Conservation (phyloP, 441 rosid genomes). For the Adansonia rubrostipa region DNA sequence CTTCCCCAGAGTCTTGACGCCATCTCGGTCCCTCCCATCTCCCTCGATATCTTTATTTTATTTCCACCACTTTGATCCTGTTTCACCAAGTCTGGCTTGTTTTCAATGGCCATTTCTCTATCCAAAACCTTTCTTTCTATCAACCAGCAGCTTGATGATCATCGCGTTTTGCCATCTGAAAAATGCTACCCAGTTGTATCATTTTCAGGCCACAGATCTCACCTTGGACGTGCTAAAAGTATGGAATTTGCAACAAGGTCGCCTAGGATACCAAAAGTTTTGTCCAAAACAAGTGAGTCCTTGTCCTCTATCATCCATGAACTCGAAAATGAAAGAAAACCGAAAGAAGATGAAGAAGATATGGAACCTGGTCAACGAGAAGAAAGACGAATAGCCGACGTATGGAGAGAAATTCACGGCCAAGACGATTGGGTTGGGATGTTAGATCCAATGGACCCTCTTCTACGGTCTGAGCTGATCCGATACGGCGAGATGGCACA, state of each 20-base stretch:
- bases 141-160: conserved; percentile 11
- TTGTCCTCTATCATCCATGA: conserved; percentile 43
- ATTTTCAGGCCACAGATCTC: conserved; percentile 26
- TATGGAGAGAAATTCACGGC: conserved; percentile 64
- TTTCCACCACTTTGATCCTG: not conserved
- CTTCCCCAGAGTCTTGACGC: not conserved
- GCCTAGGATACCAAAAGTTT: conserved; percentile 28
- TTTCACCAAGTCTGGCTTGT: not conserved
- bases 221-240: not conserved
- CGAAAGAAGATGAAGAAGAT: conserved; percentile 16
- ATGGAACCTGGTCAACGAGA: conserved; percentile 11
- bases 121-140: conserved; percentile 37
- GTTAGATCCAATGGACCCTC: conserved; percentile 66
- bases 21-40: not conserved
- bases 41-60: not conserved
- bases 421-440: conserved; percentile 59
- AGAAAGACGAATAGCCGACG: conserved; percentile 41
- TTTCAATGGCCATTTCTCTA: conserved; percentile 46
- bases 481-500: conserved; percentile 81
- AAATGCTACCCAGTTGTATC: not conserved
- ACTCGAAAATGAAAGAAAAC: conserved; percentile 34
- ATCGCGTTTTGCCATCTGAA: conserved; percentile 12
- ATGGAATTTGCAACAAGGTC: conserved; percentile 18
- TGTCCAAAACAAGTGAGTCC: conserved; percentile 44
- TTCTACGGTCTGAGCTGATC: conserved; percentile 58